Evolutionary conservation across 2,329 filamentous ascomycete species (phyloP), one percentile per base, ranked within the genome.

Genomic region (Periconia macrospinosa): DNA sequence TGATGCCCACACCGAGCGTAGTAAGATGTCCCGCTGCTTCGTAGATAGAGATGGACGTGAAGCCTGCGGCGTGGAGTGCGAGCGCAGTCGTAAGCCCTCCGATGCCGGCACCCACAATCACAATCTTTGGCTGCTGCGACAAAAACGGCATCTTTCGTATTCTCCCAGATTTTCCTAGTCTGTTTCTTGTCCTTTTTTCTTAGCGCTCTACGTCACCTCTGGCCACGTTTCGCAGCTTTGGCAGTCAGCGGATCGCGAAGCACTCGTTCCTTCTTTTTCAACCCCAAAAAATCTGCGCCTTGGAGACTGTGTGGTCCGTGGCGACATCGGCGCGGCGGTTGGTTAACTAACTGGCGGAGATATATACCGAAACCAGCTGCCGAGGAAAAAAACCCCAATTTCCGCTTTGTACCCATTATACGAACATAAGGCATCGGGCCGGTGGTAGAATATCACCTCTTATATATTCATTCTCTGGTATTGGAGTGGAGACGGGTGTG

Each of bases 61-160:
- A 71, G 2, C 89, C 90, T 67, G 86, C 85, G 69, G 87, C 88
- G 30, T 89, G 88, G 30, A 92, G 80, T 14, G 88, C 83, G 41
- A 92, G 80, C 8, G 89, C 88, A 37, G 80, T 82, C 52, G 87
- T 83, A 35, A 92, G 77, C 33, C 90, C 90, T 49, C 89, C 89
- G 86, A 93, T 92, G 57, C 89, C 88, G 86, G 65, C 63, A 17
- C 67, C 67, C 30, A 57, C 63, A 40, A 69, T 66, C 42, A 66
- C 48, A 37, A 69, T 66, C 44, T 62, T 68, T 13, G 66, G 65
- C 33, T 67, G 63, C 9, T 53, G 45, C 41, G 53, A 54, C 17
- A 66, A 52, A 30, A 56, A 61, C 11, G 64, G 58, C 59, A 68
- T 67, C 14, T 27, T 27, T 8, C 23, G 5, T 27, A 27, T 27